Evolutionary conservation across 2,329 filamentous ascomycete species (phyloP).

Genomic region (Hypomyces perniciosus): DNA sequence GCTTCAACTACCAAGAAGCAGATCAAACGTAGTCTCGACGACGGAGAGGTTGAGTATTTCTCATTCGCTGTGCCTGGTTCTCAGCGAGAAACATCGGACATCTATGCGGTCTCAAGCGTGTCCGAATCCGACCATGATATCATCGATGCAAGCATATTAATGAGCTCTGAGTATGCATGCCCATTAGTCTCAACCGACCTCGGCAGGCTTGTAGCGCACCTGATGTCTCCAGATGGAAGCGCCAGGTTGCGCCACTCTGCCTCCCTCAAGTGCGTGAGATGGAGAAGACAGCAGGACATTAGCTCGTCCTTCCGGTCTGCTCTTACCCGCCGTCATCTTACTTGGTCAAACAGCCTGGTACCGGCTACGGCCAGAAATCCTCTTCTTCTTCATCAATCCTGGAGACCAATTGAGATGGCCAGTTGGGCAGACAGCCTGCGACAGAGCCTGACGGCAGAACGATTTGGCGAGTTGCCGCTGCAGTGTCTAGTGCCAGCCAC

Average conservation of each 20-base stretch:
- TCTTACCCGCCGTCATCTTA: constrained; percentile 13
- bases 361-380: constrained; percentile 11
- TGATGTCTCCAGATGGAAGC: constrained; percentile 74
- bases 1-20: constrained; percentile 53
- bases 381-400: constrained; percentile 19
- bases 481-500: background rate
- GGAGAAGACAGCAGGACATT: constrained; percentile 44
- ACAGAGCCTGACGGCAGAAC: constrained; percentile 30
- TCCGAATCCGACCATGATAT: constrained; percentile 66
- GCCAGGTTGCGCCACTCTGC: constrained; percentile 77
- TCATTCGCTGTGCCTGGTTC: constrained; percentile 46
- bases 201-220: constrained; percentile 56
- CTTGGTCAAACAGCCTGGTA: background rate
- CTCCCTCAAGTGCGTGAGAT: constrained; percentile 73
- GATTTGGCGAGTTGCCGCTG: constrained; percentile 16
- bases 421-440: constrained; percentile 33
- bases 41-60: constrained; percentile 58
- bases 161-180: constrained; percentile 85
- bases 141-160: constrained; percentile 89
- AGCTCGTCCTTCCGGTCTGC: constrained; percentile 12
- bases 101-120: constrained; percentile 74
- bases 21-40: constrained; percentile 50
- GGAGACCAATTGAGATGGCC: constrained; percentile 28
- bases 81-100: constrained; percentile 32
- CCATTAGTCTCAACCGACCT: constrained; percentile 76